Evolutionary conservation across 2,329 filamentous ascomycete species (phyloP), one percentile per base, ranked within the genome.

Genomic region (Huntiella moniliformis): DNA sequence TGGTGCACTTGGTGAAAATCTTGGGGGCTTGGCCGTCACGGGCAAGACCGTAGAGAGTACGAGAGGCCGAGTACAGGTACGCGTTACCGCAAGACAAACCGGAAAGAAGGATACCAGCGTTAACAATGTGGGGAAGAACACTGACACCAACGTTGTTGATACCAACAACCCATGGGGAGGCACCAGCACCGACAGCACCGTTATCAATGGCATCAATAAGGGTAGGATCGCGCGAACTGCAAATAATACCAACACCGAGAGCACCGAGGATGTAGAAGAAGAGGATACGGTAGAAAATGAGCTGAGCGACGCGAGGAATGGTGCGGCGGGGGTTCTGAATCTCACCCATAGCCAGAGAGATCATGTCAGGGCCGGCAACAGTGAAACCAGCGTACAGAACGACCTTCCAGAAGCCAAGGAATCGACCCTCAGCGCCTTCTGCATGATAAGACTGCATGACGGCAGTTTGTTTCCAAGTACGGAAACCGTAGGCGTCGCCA

Each of bases 271-370:
- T 68, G 60, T 83, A 84, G 61, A 85, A 83, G 1, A 69, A 61
- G 0, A 77, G 77, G 31, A 85, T 64, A 42, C 81, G 76, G 58
- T 79, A 82, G 60, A 84, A 83, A 32, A 83, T 77, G 39, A 75
- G 74, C 52, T 81, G 82, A 62, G 73, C 82, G 1, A 80, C 79
- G 48, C 69, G 70, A 1, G 79, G 79, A 59, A 86, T 73, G 28
- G 74, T 70, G 17, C 61, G 59, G 37, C 78, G 69, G 2, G 78
- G 77, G 55, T 80, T 78, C 54, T 77, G 68, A 13, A 77, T 71
- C 59, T 82, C 78, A 38, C 64, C 66, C 2, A 63, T 60, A 1
- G 65, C 62, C 42, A 74, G 68, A 22, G 67, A 63, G 51, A 82
- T 73, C 59, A 79, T 79, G 54, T 82, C 77, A 0, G 76, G 76